phyloP scores from a whole-genome alignment of 2,329 filamentous ascomycete genomes.

The Colletotrichum sp. region DNA sequence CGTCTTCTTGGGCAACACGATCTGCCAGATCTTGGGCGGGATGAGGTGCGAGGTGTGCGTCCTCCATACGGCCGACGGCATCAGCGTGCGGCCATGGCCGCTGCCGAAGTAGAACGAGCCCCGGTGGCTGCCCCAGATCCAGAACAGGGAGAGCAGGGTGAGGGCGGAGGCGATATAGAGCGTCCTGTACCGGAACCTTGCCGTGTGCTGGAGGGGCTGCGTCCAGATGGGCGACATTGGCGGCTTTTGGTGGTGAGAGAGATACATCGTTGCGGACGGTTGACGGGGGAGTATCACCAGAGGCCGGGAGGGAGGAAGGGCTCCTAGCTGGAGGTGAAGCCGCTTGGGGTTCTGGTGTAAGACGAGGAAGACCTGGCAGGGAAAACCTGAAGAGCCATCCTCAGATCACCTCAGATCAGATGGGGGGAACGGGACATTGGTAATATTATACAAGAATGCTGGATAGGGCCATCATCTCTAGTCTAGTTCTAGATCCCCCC shows the following conservation, averaged over 20 bases:
- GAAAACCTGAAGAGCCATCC: background rate
- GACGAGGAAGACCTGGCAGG: background rate
- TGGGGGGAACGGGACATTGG: background rate
- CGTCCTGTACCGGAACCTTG: background rate
- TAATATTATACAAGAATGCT: background rate
- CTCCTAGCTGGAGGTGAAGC: background rate
- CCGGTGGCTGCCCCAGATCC: background rate
- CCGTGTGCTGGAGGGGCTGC: background rate
- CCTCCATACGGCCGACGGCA: background rate
- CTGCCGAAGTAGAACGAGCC: background rate
- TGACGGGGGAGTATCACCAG: background rate
- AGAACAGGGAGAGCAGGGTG: background rate
- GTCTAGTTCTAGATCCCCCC: background rate
- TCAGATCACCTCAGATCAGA: background rate
- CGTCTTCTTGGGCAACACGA: background rate
- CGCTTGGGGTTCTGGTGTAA: background rate
- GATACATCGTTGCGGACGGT: background rate
- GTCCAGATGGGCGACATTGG: background rate
- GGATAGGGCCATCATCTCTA: background rate
- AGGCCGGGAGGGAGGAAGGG: background rate
- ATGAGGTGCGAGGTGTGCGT: background rate
- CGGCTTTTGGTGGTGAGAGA: background rate
- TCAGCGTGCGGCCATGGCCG: background rate
- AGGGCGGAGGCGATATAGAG: background rate
- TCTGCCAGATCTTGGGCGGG: conserved; percentile 21